phyloP scores from a whole-genome alignment of 768 basidiomycete genomes.

The Coprinopsis marcescibilis region DNA sequence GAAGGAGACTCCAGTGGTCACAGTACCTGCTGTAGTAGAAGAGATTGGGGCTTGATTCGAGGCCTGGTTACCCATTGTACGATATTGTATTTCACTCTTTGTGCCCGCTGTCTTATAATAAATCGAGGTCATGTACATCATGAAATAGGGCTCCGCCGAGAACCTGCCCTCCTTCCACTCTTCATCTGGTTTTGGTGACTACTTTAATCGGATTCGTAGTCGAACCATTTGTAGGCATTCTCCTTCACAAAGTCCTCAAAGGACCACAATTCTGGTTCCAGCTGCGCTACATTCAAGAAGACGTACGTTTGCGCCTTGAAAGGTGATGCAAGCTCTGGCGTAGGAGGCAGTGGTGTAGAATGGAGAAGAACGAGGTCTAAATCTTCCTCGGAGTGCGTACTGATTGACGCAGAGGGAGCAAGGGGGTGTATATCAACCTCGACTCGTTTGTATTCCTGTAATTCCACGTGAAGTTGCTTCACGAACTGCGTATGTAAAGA shows the following conservation, averaged over 20 bases:
- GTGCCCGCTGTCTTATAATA: background rate
- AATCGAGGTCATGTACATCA: no score
- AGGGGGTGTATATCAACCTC: constrained; percentile 54
- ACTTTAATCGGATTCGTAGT: constrained; percentile 22
- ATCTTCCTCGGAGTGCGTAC: constrained; percentile 25
- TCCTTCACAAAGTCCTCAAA: constrained; percentile 76
- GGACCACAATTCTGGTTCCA: constrained; percentile 68
- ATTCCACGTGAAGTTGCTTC: background rate
- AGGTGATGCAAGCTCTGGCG: constrained; percentile 24
- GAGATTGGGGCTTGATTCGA: no score
- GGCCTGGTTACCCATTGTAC: no score
- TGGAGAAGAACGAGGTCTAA: constrained; percentile 34
- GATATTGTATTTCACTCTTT: background rate
- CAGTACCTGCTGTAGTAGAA: no score
- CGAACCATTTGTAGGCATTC: constrained; percentile 77
- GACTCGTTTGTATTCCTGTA: constrained; percentile 67
- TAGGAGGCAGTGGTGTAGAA: constrained; percentile 35
- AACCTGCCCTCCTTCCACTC: no score
- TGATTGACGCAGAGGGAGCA: constrained; percentile 30
- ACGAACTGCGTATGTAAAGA: background rate
- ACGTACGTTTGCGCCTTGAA: constrained; percentile 70
- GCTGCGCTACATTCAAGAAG: constrained; percentile 40
- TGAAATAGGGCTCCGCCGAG: no score
- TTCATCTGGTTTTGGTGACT: no score
- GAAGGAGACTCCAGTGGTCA: no score